A percentile compares a stretch with the other conserved stretches of the same genome.
Evolutionary conservation across 371 early-diverging fungal species (phyloP).

Genomic region (Apophysomyces variabilis): DNA sequence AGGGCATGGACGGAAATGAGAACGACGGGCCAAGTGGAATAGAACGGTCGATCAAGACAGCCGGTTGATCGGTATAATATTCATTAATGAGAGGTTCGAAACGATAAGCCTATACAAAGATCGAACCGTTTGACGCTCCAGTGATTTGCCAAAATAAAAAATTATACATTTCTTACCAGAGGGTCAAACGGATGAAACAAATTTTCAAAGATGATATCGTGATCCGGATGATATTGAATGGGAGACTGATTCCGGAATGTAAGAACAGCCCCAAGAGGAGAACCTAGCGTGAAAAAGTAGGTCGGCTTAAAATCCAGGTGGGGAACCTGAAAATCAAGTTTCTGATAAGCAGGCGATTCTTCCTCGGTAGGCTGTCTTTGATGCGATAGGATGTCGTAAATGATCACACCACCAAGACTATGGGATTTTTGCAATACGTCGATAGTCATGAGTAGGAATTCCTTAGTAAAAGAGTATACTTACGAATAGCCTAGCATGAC

Average conservation of each 20-base stretch:
- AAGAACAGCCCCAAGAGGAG: conserved; percentile 65
- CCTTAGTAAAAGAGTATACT: conserved; percentile 11
- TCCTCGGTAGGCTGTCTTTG: conserved; percentile 32
- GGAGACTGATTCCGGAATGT: conserved; percentile 65
- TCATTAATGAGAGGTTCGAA: conserved; percentile 53
- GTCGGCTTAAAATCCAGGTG: conserved; percentile 57
- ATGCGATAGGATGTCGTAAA: conserved; percentile 64
- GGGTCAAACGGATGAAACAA: conserved; percentile 73
- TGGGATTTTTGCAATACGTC: background rate
- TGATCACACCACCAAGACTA: conserved; percentile 67
- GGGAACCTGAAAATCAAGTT: conserved; percentile 52
- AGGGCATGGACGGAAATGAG: conserved; percentile 49
- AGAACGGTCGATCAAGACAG: conserved; percentile 49
- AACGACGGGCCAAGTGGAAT: conserved; percentile 47
- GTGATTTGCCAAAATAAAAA: background rate
- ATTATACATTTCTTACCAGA: conserved; percentile 27
- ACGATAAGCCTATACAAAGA: conserved; percentile 41
- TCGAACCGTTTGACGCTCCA: background rate
- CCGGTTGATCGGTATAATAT: conserved; percentile 52
- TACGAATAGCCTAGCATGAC: conserved; percentile 64
- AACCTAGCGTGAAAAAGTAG: conserved; percentile 63
- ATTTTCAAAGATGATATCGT: conserved; percentile 60
- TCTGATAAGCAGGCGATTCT: conserved; percentile 33
- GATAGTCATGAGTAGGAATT: background rate
- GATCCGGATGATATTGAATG: conserved; percentile 51